Evolutionary conservation across 2,329 filamentous ascomycete species (phyloP).

Genomic region (Drechslera avenae): DNA sequence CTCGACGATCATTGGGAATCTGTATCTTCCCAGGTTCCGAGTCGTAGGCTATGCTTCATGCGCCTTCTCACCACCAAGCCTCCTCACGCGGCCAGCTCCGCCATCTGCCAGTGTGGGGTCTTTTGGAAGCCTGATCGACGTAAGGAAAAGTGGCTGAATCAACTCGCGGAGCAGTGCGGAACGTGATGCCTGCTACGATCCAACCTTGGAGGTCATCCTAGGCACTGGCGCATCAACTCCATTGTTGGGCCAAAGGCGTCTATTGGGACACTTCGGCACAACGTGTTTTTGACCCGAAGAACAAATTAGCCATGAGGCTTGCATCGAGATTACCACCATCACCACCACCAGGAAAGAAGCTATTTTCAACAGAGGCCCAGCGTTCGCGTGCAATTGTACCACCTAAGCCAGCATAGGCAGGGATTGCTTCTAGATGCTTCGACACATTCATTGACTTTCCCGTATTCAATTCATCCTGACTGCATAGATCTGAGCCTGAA

Average conservation of each 20-base stretch:
- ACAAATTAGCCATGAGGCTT: constrained; percentile 5
- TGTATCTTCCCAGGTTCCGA: constrained; percentile 27
- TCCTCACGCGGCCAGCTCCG: constrained; percentile 22
- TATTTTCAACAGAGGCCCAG: constrained; percentile 6
- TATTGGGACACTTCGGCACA: constrained; percentile 7
- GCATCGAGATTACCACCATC: constrained; percentile 9
- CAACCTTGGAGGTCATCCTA: constrained; percentile 7
- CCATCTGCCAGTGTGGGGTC: constrained; percentile 31
- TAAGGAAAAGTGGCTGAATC: constrained; percentile 16
- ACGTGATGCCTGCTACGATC: too few relatives aligned
- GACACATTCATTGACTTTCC: constrained; percentile 18
- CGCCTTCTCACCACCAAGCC: constrained; percentile 32
- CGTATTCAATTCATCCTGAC: constrained; percentile 30
- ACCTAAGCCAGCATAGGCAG: constrained; percentile 8
- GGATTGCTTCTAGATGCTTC: constrained; percentile 19
- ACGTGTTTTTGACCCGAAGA: constrained; percentile 2
- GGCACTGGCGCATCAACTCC: constrained; percentile 21
- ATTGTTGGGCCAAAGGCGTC: constrained; percentile 9
- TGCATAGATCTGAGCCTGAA: constrained; percentile 29
- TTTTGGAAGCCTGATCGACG: constrained; percentile 25
- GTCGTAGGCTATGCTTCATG: constrained; percentile 26
- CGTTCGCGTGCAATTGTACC: constrained; percentile 2
- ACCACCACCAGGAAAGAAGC: too few relatives aligned
- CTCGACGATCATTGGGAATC: constrained; percentile 26
- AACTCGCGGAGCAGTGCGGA: too few relatives aligned